Percentiles rank a stretch among this genome's conserved stretches.
These are phyloP conservation scores for Didymella lethalis DNA, from an alignment of 2,329 filamentous ascomycete species.

Conservation along the genomic window DNA sequence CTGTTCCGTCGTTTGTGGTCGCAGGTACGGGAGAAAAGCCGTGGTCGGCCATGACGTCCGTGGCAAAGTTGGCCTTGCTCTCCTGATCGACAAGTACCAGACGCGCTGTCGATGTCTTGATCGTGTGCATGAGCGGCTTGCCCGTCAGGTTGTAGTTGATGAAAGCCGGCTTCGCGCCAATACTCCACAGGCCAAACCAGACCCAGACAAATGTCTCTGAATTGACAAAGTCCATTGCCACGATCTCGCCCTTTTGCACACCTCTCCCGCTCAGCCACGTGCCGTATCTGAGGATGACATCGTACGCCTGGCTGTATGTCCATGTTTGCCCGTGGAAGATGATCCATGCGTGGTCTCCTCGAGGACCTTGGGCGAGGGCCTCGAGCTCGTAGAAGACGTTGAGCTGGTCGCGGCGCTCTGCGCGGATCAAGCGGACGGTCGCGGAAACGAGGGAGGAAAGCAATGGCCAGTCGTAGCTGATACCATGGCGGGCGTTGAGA, in stretches of 20 bases:
- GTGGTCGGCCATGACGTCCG: slow-evolving; percentile 40
- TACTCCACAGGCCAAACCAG: slow-evolving; percentile 50
- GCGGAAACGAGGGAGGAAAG: slow-evolving; percentile 63
- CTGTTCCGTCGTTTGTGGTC: slow-evolving; percentile 15
- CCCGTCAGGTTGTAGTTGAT: slow-evolving; percentile 52
- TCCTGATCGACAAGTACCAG: slow-evolving; percentile 68
- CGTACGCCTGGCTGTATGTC: slow-evolving; percentile 48
- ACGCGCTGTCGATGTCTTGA: slow-evolving; percentile 64
- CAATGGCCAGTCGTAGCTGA: slow-evolving; percentile 68
- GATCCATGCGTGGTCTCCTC: slow-evolving; percentile 42
- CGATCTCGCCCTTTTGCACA: slow-evolving; percentile 47
- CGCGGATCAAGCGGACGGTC: slow-evolving; percentile 54
- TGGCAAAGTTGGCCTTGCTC: slow-evolving; percentile 38
- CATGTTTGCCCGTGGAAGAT: slow-evolving; percentile 45
- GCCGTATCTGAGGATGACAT: slow-evolving; percentile 46
- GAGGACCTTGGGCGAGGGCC: slow-evolving; percentile 38
- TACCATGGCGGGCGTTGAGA: slow-evolving; percentile 71
- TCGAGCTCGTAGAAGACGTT: slow-evolving; percentile 60
- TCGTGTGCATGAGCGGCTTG: slow-evolving; percentile 56
- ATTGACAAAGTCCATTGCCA: slow-evolving; percentile 52
- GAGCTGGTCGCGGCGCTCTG: slow-evolving; percentile 66
- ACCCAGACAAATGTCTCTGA: slow-evolving; percentile 49
- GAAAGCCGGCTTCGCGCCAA: slow-evolving; percentile 51
- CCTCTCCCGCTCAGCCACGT: slow-evolving; percentile 49
- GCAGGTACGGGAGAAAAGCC: slow-evolving; percentile 30